Evolutionary conservation across 768 basidiomycete species (phyloP), one percentile per base, ranked within the genome.

Genomic region (Rubroboletus satanas): DNA sequence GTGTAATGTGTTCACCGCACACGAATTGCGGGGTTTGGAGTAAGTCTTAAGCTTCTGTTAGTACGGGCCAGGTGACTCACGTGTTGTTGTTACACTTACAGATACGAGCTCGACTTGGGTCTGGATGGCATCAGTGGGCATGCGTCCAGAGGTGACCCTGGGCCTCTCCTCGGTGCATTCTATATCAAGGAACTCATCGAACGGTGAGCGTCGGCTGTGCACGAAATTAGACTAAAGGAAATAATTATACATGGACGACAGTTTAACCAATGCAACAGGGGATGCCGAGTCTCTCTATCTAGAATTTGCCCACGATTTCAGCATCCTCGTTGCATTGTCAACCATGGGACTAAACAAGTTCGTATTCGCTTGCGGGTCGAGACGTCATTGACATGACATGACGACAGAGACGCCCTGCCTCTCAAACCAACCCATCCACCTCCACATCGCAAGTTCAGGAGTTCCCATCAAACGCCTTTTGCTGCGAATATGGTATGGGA

Each of bases 401-500:
- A 7, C 26, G 32, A 28, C 55, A 77, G 75, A 49, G 75, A 75
- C 54, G 50, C 51, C 0, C 56, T 45, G 1, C 66, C 69, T 10
- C 71, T 77, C n/a, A 57, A 61, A 35, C 49, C 73, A 0, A 45
- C 26, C 3, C 67, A 49, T 63, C 53, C 71, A 62, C 39, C 61
- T 55, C 7, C 44, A 33, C 39, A 59, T 36, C 71, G 77, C 32
- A 73, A 69, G 37, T 78, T 71, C 63, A 62, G 66, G 48, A 75
- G 67, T 15, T 71, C 74, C 4, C 21, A 58, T 11, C 75, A 75
- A 56, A 63, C 72, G 10, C 77, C 77, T 18, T 78, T 78, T 50
- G 75, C 63, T 21, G 75, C 74, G 31, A 67, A 65, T 33, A 76
- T 78, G 72, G 52, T 74, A 17, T 77, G 75, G 75, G 76, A 77